Evolutionary conservation across 2,329 filamentous ascomycete genomes (phyloP).

Genomic region (Domatiomyces catenatus): DNA sequence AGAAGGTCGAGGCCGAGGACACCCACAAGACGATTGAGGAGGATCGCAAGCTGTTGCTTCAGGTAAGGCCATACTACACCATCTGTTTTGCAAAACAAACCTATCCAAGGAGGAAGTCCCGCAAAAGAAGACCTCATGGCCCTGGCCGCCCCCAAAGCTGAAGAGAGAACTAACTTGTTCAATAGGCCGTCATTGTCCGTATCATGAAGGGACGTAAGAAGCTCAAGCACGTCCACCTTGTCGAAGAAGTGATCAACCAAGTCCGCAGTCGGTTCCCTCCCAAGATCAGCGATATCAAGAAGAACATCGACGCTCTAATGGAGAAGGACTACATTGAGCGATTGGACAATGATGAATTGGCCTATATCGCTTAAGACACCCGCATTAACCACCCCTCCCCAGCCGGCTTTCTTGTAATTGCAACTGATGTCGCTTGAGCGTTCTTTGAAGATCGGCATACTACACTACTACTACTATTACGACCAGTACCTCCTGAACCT

Average conservation of each 20-base stretch:
- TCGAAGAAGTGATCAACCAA: slow-evolving; percentile 89
- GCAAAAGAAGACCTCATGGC: too few species aligned
- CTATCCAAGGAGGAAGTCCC: too few species aligned
- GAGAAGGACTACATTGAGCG: slow-evolving; percentile 99
- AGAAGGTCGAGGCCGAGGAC: slow-evolving; percentile 89
- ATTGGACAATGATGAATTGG: slow-evolving; percentile 81
- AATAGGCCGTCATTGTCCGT: slow-evolving; percentile 86
- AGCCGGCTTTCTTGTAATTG: not conserved
- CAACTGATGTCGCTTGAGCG: not conserved
- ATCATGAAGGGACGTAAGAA: slow-evolving; percentile 99
- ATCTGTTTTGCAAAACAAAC: too few species aligned
- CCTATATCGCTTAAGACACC: slow-evolving; percentile 66
- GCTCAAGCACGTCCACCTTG: slow-evolving; percentile 92
- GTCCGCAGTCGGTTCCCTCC: slow-evolving; percentile 87
- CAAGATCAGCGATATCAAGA: slow-evolving; percentile 93
- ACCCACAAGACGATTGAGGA: slow-evolving; percentile 99
- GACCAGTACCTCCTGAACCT: too few species aligned
- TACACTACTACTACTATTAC: not conserved
- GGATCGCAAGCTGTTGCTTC: slow-evolving; percentile 86
- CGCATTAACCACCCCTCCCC: not conserved
- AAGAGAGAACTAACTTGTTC: slow-evolving; percentile 8
- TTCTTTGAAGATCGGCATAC: not conserved
- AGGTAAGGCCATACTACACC: slow-evolving; percentile 59
- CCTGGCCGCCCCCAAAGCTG: slow-evolving; percentile 20
- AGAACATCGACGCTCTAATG: slow-evolving; percentile 94